A percentile compares a stretch with the other conserved stretches of the same genome.
Conservation (phyloP, 331 rosid species). For the Quercus tomentella region DNA sequence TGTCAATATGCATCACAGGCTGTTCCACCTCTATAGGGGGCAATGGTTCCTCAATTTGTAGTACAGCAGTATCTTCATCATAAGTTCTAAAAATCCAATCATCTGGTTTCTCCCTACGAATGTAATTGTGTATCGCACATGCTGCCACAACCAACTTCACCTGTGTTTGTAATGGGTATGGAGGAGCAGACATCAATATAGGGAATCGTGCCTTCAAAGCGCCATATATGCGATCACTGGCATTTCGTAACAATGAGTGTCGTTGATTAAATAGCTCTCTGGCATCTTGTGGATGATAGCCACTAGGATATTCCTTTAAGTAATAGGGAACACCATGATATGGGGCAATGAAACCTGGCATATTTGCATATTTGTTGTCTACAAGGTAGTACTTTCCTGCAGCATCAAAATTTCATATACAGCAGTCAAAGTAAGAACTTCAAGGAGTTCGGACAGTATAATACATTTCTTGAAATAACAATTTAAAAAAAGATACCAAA, state of each 20-base stretch:
- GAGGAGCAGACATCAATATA: constrained; percentile 69
- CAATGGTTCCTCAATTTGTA: constrained; percentile 41
- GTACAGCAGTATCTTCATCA: constrained; percentile 32
- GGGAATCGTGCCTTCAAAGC: constrained; percentile 78
- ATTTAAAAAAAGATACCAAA: neutral
- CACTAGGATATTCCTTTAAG: constrained; percentile 48
- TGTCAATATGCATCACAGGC: constrained; percentile 21
- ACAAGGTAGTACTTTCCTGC: constrained; percentile 86
- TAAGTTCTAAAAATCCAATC: constrained; percentile 70
- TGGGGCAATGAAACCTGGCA: constrained; percentile 82
- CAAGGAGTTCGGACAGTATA: neutral
- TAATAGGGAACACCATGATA: constrained; percentile 51
- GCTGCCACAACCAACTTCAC: constrained; percentile 84
- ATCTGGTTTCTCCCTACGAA: constrained; percentile 67
- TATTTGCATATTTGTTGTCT: constrained; percentile 66
- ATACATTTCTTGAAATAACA: neutral
- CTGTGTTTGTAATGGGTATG: constrained; percentile 84
- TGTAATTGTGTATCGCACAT: constrained; percentile 77
- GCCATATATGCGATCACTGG: constrained; percentile 54
- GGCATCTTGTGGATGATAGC: constrained; percentile 67
- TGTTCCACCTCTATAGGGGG: constrained; percentile 42
- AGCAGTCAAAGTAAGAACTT: neutral
- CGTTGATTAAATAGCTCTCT: constrained; percentile 75
- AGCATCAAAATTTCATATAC: neutral
- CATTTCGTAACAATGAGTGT: constrained; percentile 55